A percentile compares a stretch with the other conserved stretches of the same genome.
phyloP scores from a whole-genome alignment of 441 rosid genomes.

The Croton laevigatus region DNA sequence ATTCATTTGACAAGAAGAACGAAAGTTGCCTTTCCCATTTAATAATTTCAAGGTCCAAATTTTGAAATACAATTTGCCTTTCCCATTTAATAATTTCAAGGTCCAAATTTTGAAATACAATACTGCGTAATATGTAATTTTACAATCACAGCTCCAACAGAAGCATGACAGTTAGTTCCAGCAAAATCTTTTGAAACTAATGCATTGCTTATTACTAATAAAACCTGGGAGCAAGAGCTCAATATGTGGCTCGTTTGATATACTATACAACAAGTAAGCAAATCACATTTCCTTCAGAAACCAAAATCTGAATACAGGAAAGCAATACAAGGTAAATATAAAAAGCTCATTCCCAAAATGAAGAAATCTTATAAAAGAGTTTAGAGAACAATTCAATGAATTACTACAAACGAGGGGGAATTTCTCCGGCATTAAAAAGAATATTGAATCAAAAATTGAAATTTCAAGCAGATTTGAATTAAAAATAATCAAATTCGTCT shows the following conservation, averaged over 20 bases:
- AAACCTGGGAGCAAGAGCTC: background rate
- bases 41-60: background rate
- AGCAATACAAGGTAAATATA: too few relatives aligned
- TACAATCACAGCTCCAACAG: background rate
- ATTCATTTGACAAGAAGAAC: too few relatives aligned
- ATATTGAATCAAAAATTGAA: background rate
- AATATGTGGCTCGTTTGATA: background rate
- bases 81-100: background rate
- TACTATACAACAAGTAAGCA: background rate
- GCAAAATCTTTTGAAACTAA: background rate
- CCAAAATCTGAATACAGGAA: too few relatives aligned
- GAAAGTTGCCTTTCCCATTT: too few relatives aligned
- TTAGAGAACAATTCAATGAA: background rate
- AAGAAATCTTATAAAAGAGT: background rate
- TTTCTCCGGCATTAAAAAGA: background rate
- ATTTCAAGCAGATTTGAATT: background rate
- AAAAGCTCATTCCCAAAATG: background rate
- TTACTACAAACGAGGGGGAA: background rate
- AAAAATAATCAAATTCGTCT: background rate
- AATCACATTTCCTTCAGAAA: background rate
- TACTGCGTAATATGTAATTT: background rate
- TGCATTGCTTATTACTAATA: background rate
- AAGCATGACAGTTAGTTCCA: background rate
- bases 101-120: background rate
- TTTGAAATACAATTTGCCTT: background rate